Evolutionary conservation across 495 filamentous ascomycete genomes (phyloP).

Genomic region (Hypomontagnella submonticulosa): DNA sequence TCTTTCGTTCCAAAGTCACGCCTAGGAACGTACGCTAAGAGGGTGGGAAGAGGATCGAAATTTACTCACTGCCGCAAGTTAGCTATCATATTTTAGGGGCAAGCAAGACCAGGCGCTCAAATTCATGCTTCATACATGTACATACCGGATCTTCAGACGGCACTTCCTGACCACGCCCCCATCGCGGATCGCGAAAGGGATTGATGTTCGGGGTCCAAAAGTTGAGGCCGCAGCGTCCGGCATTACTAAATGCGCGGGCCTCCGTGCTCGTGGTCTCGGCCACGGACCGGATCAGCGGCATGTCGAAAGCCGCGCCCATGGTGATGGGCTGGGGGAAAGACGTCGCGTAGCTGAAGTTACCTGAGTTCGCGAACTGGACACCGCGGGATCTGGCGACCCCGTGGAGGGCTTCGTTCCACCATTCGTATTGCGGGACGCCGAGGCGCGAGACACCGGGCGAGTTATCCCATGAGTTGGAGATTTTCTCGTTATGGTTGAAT

Average conservation of each 20-base stretch:
- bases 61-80: neutral
- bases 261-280: constrained; percentile 68
- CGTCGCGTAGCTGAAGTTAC: constrained; percentile 67
- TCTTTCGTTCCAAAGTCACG: too few relatives aligned
- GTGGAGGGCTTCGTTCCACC: constrained; percentile 67
- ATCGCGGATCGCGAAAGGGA: constrained; percentile 67
- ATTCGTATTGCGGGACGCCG: constrained; percentile 66
- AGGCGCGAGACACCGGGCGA: constrained; percentile 66
- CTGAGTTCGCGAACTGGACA: constrained; percentile 61
- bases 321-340: constrained; percentile 71
- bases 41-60: neutral
- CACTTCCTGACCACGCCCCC: constrained; percentile 72
- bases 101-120: too few relatives aligned
- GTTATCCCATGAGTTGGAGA: constrained; percentile 66
- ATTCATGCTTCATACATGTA: too few relatives aligned
- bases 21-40: too few relatives aligned
- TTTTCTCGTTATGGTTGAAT: constrained; percentile 57
- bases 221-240: constrained; percentile 63
- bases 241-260: constrained; percentile 71
- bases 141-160: constrained; percentile 67
- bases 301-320: constrained; percentile 69
- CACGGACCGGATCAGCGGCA: constrained; percentile 67
- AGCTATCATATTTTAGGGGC: neutral
- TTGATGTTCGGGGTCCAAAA: constrained; percentile 75
- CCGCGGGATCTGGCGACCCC: constrained; percentile 63